phyloP scores from a whole-genome alignment of 495 filamentous ascomycete genomes.

The Aspergillus sparsus region DNA sequence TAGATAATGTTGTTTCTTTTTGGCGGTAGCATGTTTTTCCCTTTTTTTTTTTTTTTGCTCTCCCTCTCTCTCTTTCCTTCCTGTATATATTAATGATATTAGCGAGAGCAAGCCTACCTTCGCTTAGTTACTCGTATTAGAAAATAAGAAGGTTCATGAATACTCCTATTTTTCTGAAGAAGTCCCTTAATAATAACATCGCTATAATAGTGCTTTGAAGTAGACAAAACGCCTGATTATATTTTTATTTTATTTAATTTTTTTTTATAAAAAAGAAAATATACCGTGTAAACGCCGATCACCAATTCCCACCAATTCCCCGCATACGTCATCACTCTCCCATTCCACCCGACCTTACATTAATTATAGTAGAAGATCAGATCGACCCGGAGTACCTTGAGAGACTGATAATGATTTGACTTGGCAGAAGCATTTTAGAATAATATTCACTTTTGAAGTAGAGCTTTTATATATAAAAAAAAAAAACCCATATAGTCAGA shows the following conservation, averaged over 20 bases:
- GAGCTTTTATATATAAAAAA: not conserved
- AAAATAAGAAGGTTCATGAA: not conserved
- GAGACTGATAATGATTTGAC: too few species aligned
- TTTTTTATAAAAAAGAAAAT: not conserved
- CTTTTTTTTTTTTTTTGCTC: not conserved
- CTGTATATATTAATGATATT: conserved; percentile 4
- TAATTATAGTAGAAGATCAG: not conserved
- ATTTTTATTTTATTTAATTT: not conserved
- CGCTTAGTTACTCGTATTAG: not conserved
- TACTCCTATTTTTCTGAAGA: not conserved
- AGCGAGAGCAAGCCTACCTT: not conserved
- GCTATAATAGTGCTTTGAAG: too few species aligned
- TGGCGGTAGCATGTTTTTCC: too few species aligned
- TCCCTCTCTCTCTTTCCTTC: not conserved
- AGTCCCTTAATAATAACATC: not conserved
- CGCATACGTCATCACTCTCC: conserved; percentile 1
- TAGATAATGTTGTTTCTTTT: conserved; percentile 10
- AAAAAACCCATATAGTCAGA: not conserved
- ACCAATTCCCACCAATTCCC: conserved; percentile 5
- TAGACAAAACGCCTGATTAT: not conserved
- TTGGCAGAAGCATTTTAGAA: not conserved
- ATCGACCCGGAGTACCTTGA: too few species aligned
- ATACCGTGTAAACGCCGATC: not conserved
- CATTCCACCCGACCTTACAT: not conserved
- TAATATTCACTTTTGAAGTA: not conserved